Evolutionary conservation across 441 rosid species (phyloP), one percentile per base, ranked within the genome.

Genomic region (Populus tomentosa): DNA sequence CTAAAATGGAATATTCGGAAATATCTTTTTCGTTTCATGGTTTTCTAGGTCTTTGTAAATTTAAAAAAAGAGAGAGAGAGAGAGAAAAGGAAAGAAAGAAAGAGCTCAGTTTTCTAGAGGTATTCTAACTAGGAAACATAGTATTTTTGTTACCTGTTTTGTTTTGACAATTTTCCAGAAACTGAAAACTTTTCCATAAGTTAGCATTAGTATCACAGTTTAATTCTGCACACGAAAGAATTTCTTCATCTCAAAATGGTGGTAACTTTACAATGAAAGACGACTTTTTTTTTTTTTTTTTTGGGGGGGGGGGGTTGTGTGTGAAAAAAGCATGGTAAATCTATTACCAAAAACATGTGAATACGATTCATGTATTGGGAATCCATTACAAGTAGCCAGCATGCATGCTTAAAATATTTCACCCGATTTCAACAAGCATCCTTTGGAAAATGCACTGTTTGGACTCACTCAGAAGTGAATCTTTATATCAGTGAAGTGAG

Each of bases 401-500:
- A 50, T 50, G 61, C 8, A 16, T 53, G 61, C 61, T 53, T 53
- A 18, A 53, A 16, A 16, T 1, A 0, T 6, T 1, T 53, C 61
- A 53, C 9, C 61, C 2, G 61, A 53, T 53, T 53, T 16, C 61
- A 53, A 53, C 9, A 53, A 53, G 61, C 61, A 16, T 53, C 21
- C 21, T 53, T 53, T 18, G 61, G 21, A 53, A 53, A 53, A 38
- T 21, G 16, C 8, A 10, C 0, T 16, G 10, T 69, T 7, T 62
- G 20, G 69, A 23, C 16, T 66, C 7, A 69, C 61, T 24, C 46
- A 36, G 21, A 28, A 71, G 71, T 69, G 38, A 33, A 32, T 69
- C 71, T 24, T 62, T 18, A 72, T 42, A 14, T n/a, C 84, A 85
- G 87, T 78, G 87, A 84, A 74, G 87, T 84, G 74, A 80, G 87